phyloP scores from a whole-genome alignment of 176 grass and related monocot genomes.

The Carex littledalei region DNA sequence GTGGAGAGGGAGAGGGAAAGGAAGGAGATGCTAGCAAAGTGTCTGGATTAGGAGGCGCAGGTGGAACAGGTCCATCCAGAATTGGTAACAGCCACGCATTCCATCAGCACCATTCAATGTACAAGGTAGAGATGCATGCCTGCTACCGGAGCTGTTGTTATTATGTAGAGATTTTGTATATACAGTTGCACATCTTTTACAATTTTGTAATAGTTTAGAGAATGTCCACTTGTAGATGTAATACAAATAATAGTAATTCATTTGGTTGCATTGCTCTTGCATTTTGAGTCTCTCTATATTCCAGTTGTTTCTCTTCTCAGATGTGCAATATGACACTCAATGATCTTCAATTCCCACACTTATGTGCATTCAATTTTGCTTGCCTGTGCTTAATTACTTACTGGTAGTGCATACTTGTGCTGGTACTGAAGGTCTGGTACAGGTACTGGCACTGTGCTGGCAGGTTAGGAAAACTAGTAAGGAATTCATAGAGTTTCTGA shows the following conservation, averaged over 20 bases:
- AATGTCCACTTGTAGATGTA: conserved; percentile 20
- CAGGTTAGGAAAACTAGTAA: background rate
- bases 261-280: background rate
- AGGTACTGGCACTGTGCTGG: background rate
- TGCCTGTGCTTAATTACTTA: background rate
- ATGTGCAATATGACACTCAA: conserved; percentile 1
- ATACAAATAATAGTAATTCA: conserved; percentile 15
- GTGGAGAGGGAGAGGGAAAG: conserved; percentile 60
- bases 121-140: conserved; percentile 71
- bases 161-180: conserved; percentile 24
- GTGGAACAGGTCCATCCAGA: conserved; percentile 28
- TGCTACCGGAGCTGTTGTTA: conserved; percentile 23
- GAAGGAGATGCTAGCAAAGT: conserved; percentile 44
- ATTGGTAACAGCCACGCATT: conserved; percentile 71
- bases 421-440: background rate
- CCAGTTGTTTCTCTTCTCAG: background rate
- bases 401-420: background rate
- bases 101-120: conserved; percentile 87
- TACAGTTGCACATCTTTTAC: background rate
- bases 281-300: conserved; percentile 17
- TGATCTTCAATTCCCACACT: background rate
- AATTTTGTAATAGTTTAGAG: conserved; percentile 21
- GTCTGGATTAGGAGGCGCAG: conserved; percentile 31
- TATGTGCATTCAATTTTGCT: background rate
- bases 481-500: background rate